Conservation (phyloP, 306 rosid genomes). For the Rosa multiflora region DNA sequence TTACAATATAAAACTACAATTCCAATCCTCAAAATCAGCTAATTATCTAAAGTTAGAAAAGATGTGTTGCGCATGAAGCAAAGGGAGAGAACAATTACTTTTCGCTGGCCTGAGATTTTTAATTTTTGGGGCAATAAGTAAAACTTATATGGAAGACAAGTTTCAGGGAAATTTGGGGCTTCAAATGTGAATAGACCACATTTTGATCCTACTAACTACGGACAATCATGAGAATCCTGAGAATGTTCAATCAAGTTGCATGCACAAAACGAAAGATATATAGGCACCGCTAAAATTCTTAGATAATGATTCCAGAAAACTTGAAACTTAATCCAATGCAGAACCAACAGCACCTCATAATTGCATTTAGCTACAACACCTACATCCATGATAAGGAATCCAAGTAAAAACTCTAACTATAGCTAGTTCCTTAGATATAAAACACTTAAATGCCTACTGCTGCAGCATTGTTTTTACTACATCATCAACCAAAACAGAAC, state of each 20-base stretch:
- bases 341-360: constrained; percentile 5
- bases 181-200: not conserved
- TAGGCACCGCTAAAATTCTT: not conserved
- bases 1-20: too few relatives aligned
- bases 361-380: constrained; percentile 23
- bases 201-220: not conserved
- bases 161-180: too few relatives aligned
- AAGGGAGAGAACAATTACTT: too few relatives aligned
- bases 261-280: not conserved
- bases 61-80: too few relatives aligned
- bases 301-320: constrained; percentile 13
- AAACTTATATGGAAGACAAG: too few relatives aligned
- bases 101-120: too few relatives aligned
- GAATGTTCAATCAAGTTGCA: not conserved
- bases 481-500: constrained; percentile 38
- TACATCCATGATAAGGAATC: constrained; percentile 20
- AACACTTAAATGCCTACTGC: constrained; percentile 32
- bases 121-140: too few relatives aligned
- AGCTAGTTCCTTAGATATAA: constrained; percentile 30
- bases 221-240: not conserved
- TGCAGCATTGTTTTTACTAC: constrained; percentile 16
- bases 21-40: too few relatives aligned
- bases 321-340: constrained; percentile 8
- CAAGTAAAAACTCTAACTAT: constrained; percentile 33
- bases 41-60: too few relatives aligned